A percentile compares a stretch with the other conserved stretches of the same genome.
Evolutionary conservation across 2,329 filamentous ascomycete species (phyloP).

Genomic region (Venturia pyrina): DNA sequence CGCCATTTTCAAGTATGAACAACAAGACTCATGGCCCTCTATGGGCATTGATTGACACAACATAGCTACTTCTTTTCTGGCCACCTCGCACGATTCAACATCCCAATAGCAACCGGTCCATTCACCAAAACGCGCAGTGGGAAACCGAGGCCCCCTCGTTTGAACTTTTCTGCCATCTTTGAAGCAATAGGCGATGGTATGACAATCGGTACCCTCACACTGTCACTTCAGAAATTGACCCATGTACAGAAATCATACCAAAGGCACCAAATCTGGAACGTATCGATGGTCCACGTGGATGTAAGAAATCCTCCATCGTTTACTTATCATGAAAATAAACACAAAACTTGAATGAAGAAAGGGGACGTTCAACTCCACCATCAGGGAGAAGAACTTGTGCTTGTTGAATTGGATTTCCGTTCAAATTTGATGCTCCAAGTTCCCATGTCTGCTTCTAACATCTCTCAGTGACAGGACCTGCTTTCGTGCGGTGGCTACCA

Average conservation of each 20-base stretch:
- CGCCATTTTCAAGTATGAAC: constrained; percentile 42
- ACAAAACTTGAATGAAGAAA: not conserved
- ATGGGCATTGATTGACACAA: not conserved
- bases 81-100: constrained; percentile 35
- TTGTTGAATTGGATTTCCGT: not conserved
- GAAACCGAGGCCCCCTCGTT: constrained; percentile 25
- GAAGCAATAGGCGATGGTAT: constrained; percentile 40
- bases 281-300: constrained; percentile 43
- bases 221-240: constrained; percentile 15
- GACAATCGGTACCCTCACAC: constrained; percentile 12
- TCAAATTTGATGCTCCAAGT: not conserved
- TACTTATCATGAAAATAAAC: not conserved
- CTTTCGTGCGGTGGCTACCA: constrained; percentile 49
- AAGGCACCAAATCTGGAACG: constrained; percentile 46
- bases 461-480: constrained; percentile 36
- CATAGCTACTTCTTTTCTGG: constrained; percentile 42
- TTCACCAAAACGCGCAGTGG: constrained; percentile 18
- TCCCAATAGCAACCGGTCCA: constrained; percentile 19
- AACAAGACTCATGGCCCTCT: not conserved
- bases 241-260: constrained; percentile 31
- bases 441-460: not conserved
- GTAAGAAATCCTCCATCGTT: not conserved
- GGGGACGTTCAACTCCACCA: no score
- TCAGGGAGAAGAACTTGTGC: not conserved
- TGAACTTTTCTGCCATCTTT: constrained; percentile 27